Evolutionary conservation across 768 basidiomycete species (phyloP), one percentile per base, ranked within the genome.

Genomic region (Rhizopogon rudus): DNA sequence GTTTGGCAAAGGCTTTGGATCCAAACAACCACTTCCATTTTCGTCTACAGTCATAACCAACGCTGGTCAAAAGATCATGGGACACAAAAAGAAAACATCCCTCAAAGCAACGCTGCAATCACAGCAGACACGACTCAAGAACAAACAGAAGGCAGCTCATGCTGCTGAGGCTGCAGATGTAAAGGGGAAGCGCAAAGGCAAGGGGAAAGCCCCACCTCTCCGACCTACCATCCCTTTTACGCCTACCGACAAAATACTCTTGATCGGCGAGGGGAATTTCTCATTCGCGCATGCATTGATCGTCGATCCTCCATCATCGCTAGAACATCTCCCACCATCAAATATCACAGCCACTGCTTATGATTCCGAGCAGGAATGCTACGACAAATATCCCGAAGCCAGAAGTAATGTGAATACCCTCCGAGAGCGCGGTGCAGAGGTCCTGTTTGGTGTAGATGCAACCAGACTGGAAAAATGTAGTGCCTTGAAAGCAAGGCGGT

Each of bases 231-330:
- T 88, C 8, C 90, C 89, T 0, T 91, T 90, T 69, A 68, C 66
- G 13, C 65, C 81, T 0, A 83, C 80, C 7, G 86, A 91, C 64
- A 81, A 67, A 46, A 86, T 92, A 35, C 75, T 91, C 20, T 78
- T 96, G 31, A 74, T 98, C 51, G 96, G 95, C 8, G 96, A 98
- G 75, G 96, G 93, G 10, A 92, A 98, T 68, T 98, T 98, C 65
- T 96, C 95, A 1, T 98, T 91, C 63, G 79, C 93, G 3, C 82
- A 81, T 28, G 85, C 93, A 14, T 77, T 98, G 14, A 70, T 91
- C 28, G 61, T 74, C 12, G 61, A 74, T 50, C 77, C 82, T 0
- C 75, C 77, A 2, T 54, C 71, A 35, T 66, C 71, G 6, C 65
- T 90, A 43, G 75, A 74, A 31, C 71, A 76, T 58, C 71, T 92